Evolutionary conservation across 1,139 yeast genomes (phyloP), one percentile per base, ranked within the genome.

Genomic region (Lodderomyces jiufengensis): DNA sequence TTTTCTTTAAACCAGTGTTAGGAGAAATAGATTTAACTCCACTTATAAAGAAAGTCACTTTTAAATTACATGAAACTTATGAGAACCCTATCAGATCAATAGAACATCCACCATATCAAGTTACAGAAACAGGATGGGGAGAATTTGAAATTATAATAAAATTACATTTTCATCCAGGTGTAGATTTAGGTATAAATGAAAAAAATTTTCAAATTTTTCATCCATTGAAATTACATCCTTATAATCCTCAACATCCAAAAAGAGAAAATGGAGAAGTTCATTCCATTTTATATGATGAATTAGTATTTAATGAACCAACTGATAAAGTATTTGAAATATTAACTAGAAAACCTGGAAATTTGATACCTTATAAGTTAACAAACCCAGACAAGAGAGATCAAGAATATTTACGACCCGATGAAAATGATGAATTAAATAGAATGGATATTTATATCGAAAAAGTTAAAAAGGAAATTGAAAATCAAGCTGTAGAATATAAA

Each of bases 71-170:
- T 57, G 98, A 92, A 47, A 92, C 98, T 0, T 92, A 92, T 52
- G 84, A 83, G 9, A 85, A 81, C 48, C 79, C 97, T 1, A 78
- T 88, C 12, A 66, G 99, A 40, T 73, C 94, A 1, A 72, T 92
- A 6, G 98, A 92, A 46, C 59, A 71, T 24, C 97, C 97, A 2
- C 98, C 98, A 0, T 92, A 84, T 51, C 95, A 90, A 56, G 90
- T 92, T 10, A 85, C 96, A 1, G 99, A 94, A 54, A 86, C 97
- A 0, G 99, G 99, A 0, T 92, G 99, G 99, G 99, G 99, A 44
- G 99, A 92, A 59, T 92, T 92, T 61, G 99, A 92, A 54, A 84
- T 94, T 44, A 78, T 84, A 27, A 81, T 92, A 39, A 86, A 90
- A 57, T 76, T 92, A 24, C 90, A 82, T 58, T 92, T 92, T 60